phyloP scores from a whole-genome alignment of 2,329 filamentous ascomycete species.

The Cytospora paraplurivora region DNA sequence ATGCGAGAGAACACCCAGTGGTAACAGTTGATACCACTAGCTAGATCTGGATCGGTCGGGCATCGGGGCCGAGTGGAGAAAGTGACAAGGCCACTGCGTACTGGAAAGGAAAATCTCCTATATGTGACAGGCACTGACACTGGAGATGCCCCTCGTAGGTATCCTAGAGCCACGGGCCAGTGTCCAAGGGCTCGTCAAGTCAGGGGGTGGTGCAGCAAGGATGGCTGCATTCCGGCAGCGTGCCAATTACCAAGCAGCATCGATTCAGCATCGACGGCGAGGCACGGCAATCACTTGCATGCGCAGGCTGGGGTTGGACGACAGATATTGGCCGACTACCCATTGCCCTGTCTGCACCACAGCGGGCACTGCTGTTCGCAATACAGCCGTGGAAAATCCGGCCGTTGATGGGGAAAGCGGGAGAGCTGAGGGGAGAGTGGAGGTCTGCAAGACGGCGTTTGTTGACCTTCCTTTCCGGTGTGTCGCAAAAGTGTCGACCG shows the following conservation, averaged over 20 bases:
- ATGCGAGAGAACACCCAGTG: conserved; percentile 15
- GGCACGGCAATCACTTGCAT: conserved; percentile 28
- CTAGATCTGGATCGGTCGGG: conserved; percentile 11
- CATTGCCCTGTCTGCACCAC: background rate
- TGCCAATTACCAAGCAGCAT: conserved; percentile 6
- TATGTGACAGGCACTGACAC: conserved; percentile 7
- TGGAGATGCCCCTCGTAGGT: conserved; percentile 2
- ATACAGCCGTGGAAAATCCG: conserved; percentile 15
- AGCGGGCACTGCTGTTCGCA: background rate
- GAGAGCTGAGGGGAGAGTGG: too few relatives aligned
- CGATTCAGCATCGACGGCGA: conserved; percentile 18
- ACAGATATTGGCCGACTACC: background rate
- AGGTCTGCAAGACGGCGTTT: background rate
- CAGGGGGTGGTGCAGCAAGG: conserved; percentile 25
- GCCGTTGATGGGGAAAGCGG: background rate
- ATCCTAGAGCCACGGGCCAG: conserved; percentile 1
- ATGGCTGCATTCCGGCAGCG: conserved; percentile 24
- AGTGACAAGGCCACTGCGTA: background rate
- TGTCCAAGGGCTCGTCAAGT: conserved; percentile 11
- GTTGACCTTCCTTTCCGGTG: conserved; percentile 4
- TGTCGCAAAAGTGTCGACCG: conserved; percentile 21
- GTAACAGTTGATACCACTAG: background rate
- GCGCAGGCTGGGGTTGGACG: conserved; percentile 2
- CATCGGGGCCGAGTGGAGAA: conserved; percentile 15
- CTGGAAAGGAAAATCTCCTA: conserved; percentile 10